These are phyloP conservation scores for Penicillium thymicola DNA, from an alignment of 2,329 filamentous ascomycete species.

Conservation along the genomic window DNA sequence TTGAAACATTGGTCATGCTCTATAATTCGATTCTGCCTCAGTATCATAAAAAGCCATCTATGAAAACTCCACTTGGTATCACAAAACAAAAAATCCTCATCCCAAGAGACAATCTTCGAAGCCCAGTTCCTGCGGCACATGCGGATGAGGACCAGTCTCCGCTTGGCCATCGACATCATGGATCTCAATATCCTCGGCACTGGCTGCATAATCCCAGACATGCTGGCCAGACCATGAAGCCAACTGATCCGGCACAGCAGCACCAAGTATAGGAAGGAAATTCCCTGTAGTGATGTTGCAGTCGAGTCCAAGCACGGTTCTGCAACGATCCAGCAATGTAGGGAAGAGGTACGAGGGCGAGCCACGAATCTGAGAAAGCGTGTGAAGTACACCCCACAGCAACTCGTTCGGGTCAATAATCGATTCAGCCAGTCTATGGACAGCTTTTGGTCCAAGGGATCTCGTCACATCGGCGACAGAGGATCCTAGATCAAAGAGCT, in stretches of 20 bases:
- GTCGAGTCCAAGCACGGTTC: slow-evolving; percentile 31
- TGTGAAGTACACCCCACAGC: slow-evolving; percentile 40
- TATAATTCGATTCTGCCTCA: neutral
- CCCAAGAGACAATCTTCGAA: slow-evolving; percentile 8
- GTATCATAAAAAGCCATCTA: slow-evolving; percentile 6
- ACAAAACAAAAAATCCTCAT: slow-evolving; percentile 3
- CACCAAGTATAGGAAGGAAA: slow-evolving; percentile 24
- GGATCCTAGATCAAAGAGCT: slow-evolving; percentile 36
- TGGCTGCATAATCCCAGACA: slow-evolving; percentile 14
- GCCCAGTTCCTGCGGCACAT: slow-evolving; percentile 3
- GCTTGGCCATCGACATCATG: slow-evolving; percentile 6
- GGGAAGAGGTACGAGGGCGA: slow-evolving; percentile 40
- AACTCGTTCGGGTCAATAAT: slow-evolving; percentile 34
- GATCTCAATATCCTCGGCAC: slow-evolving; percentile 2
- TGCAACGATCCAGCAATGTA: slow-evolving; percentile 31
- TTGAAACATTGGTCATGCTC: neutral
- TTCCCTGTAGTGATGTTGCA: slow-evolving; percentile 30
- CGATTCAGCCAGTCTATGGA: slow-evolving; percentile 30
- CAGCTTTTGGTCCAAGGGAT: slow-evolving; percentile 29
- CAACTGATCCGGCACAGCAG: slow-evolving; percentile 9
- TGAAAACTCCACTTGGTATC: slow-evolving; percentile 20
- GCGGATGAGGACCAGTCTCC: slow-evolving; percentile 1
- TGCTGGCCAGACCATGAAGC: slow-evolving; percentile 17
- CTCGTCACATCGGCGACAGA: slow-evolving; percentile 35
- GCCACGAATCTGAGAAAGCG: slow-evolving; percentile 38